Evolutionary conservation across 768 basidiomycete genomes (phyloP).

Genomic region (Lentinula guzmanii): DNA sequence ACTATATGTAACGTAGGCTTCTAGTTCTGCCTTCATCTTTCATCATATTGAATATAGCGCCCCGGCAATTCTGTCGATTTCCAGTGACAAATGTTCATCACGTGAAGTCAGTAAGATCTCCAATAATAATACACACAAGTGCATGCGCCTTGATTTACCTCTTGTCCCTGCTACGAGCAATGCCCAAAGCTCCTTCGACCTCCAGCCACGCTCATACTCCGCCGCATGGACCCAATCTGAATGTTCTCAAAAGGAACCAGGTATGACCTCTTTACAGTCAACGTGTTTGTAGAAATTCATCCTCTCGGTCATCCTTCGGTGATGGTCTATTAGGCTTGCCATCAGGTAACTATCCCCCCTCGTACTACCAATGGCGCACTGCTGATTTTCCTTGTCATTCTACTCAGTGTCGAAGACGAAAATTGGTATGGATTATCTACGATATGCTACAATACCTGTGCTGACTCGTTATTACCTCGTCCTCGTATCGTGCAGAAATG

Average conservation of each 20-base stretch:
- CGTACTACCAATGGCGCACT: not conserved
- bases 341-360: conserved; percentile 33
- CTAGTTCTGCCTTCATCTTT: no score
- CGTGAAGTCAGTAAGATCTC: not conserved
- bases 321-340: conserved; percentile 37
- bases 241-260: conserved; percentile 49
- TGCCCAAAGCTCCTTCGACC: conserved; percentile 33
- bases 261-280: conserved; percentile 19
- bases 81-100: not conserved
- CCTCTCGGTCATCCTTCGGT: conserved; percentile 4
- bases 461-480: conserved; percentile 12
- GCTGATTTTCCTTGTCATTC: conserved; percentile 16
- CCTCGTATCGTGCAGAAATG: conserved; percentile 45
- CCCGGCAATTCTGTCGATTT: not conserved
- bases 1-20: not conserved
- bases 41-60: conserved; percentile 3
- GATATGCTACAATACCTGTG: not conserved
- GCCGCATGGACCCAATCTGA: conserved; percentile 29
- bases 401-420: conserved; percentile 64
- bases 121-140: not conserved
- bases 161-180: conserved; percentile 13
- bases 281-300: not conserved
- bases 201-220: conserved; percentile 19
- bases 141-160: not conserved
- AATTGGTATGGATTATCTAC: conserved; percentile 46